A percentile compares a stretch with the other conserved stretches of the same genome.
These are phyloP conservation scores for Protomyces inouyei DNA, from an alignment of 1,139 yeast species.

Conservation along the genomic window DNA sequence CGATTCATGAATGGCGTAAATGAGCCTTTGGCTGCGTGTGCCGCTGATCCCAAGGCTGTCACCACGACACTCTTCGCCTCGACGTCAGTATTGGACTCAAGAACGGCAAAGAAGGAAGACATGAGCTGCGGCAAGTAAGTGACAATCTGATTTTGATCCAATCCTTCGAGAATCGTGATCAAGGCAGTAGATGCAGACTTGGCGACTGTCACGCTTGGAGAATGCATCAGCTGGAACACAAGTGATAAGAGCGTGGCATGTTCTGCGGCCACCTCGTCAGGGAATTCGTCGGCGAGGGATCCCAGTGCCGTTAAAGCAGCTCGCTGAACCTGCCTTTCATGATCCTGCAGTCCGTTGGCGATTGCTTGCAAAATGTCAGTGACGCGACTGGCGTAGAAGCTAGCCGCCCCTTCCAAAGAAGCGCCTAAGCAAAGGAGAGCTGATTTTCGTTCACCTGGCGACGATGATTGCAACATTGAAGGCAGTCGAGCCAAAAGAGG, in stretches of 20 bases:
- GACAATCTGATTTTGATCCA: conserved; percentile 75
- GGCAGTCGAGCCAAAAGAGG: conserved; percentile 72
- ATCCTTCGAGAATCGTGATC: conserved; percentile 86
- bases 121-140: conserved; percentile 81
- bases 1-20: conserved; percentile 80
- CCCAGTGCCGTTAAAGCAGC: conserved; percentile 82
- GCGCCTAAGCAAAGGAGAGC: conserved; percentile 77
- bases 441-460: conserved; percentile 80
- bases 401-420: conserved; percentile 91
- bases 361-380: conserved; percentile 68
- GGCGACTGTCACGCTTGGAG: conserved; percentile 77
- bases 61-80: conserved; percentile 55
- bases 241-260: conserved; percentile 80
- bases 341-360: conserved; percentile 70
- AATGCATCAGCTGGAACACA: conserved; percentile 82
- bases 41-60: conserved; percentile 95
- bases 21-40: conserved; percentile 86
- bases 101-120: conserved; percentile 80
- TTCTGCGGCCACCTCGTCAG: conserved; percentile 71
- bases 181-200: conserved; percentile 86
- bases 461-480: conserved; percentile 56
- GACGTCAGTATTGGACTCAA: conserved; percentile 37
- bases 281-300: conserved; percentile 75
- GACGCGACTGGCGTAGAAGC: conserved; percentile 71
- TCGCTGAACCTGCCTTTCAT: conserved; percentile 70